Base-by-base conservation (phyloP, 1,284 basidiomycete genomes). In the Heterobasidion annosum region DNA sequence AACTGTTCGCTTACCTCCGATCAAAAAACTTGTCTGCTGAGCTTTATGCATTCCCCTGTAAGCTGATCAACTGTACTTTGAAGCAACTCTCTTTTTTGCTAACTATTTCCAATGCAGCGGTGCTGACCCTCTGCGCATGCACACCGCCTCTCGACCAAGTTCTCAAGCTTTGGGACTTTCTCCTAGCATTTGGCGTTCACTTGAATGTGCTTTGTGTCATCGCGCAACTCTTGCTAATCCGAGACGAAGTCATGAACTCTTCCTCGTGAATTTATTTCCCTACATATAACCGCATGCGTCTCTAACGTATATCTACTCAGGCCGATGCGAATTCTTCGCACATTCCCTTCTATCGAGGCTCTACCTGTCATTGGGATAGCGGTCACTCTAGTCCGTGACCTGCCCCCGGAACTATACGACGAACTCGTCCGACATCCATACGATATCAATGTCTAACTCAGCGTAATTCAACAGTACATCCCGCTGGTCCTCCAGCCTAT, bases 11-110 rank as follows among this genome's bases (percentile, higher is more conserved):
- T 12, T 79, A 94, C 68, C 74, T 99, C 43, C 81, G 88, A 35
- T 87, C 85, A 42, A 96, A 95, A 67, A 95, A 95, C 59, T 81
- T 99, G n/a, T 89, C 87, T n/a, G 96, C 96, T 5, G 94, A 98
- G 67, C 83, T 99, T 37, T 98, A 98, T 68, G 96, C 95, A 1
- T 98, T 99, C 64, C 92, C 96, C 48, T 97, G 93, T 94, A 63
- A 56, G 89, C 18, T n/a, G 13, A 10, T 51, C 37, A 1, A 44
- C 18, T 8, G 48, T 16, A 10, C 16, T 32, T 6, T 15, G 19
- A n/a, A 10, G 47, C 16, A 25, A n/a, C 51, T 51, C 8, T 42
- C 16, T 35, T 32, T 15, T 3, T 18, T 9, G 13, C 8, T 2
- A 16, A n/a, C 44, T 51, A 51, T 19, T 32, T 18, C 52, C 52